Conservation (phyloP, 176 grass and related monocot species). For the Carex littledalei region DNA sequence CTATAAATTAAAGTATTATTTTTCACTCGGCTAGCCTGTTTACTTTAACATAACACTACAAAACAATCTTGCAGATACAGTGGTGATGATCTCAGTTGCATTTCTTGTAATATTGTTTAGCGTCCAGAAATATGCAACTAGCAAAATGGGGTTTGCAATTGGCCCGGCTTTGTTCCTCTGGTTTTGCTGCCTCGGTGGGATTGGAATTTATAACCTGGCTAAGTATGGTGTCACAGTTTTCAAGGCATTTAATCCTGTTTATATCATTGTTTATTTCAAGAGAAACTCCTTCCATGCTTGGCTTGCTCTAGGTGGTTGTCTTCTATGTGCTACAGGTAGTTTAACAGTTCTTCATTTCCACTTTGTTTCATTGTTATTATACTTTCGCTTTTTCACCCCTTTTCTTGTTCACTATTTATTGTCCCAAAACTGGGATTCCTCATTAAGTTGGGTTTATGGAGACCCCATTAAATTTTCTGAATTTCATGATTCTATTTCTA, state of each 20-base stretch:
- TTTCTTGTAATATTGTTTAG: conserved; percentile 85
- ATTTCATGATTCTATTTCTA: conserved; percentile 2
- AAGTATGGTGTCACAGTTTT: conserved; percentile 62
- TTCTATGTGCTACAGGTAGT: conserved; percentile 86
- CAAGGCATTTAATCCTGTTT: conserved; percentile 81
- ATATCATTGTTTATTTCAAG: conserved; percentile 82
- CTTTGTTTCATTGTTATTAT: not conserved
- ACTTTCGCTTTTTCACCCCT: not conserved
- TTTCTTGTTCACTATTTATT: not conserved
- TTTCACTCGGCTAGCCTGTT: not conserved
- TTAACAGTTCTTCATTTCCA: not conserved
- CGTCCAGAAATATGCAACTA: conserved; percentile 81
- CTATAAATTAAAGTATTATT: not conserved
- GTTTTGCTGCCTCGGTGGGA: conserved; percentile 87
- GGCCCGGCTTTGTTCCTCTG: conserved; percentile 91
- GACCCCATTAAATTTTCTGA: not conserved
- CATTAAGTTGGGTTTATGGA: not conserved
- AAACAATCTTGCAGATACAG: conserved; percentile 53
- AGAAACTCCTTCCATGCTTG: conserved; percentile 72
- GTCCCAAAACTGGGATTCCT: not conserved
- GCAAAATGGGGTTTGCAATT: conserved; percentile 84
- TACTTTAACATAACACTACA: not conserved
- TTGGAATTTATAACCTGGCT: conserved; percentile 81
- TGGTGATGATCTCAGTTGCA: conserved; percentile 88
- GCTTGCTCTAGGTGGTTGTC: conserved; percentile 77